Conservation (phyloP, 2,329 filamentous ascomycete species). For the Xylariales sp. region DNA sequence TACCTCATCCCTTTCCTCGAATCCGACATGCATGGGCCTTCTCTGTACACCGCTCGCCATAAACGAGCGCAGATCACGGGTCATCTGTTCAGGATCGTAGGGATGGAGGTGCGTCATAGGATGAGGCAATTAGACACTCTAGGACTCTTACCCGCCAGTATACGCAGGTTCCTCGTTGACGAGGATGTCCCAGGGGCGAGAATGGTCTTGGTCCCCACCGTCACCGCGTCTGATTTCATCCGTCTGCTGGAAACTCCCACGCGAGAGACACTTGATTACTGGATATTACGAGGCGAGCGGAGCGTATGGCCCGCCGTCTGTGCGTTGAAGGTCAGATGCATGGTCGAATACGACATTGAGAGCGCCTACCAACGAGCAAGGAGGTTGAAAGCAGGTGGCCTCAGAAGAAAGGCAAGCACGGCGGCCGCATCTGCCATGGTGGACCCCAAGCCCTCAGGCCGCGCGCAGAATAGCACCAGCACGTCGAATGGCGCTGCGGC, state of each 20-base stretch:
- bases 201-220: constrained; percentile 84
- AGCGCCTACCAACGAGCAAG: constrained; percentile 84
- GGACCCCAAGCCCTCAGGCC: constrained; percentile 23
- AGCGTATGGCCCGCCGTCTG: constrained; percentile 92
- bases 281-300: constrained; percentile 85
- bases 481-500: constrained; percentile 18
- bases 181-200: constrained; percentile 83
- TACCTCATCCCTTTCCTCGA: constrained; percentile 89
- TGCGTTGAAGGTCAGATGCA: constrained; percentile 83
- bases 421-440: constrained; percentile 28
- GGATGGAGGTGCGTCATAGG: constrained; percentile 82
- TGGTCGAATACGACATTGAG: constrained; percentile 89
- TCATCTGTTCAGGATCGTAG: constrained; percentile 74
- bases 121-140: constrained; percentile 84
- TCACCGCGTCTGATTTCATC: constrained; percentile 78
- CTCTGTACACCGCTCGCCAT: constrained; percentile 68
- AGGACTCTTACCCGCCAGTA: constrained; percentile 74
- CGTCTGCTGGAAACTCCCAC: constrained; percentile 86
- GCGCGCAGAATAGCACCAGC: constrained; percentile 11
- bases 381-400: constrained; percentile 65
- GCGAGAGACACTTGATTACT: constrained; percentile 79
- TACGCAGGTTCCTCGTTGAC: constrained; percentile 83
- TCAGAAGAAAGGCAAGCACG: constrained; percentile 58
- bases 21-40: constrained; percentile 81
- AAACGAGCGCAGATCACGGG: constrained; percentile 68